A percentile compares a stretch with the other conserved stretches of the same genome.
Evolutionary conservation across 2,329 filamentous ascomycete genomes (phyloP).

Genomic region (Diaporthe sp.): DNA sequence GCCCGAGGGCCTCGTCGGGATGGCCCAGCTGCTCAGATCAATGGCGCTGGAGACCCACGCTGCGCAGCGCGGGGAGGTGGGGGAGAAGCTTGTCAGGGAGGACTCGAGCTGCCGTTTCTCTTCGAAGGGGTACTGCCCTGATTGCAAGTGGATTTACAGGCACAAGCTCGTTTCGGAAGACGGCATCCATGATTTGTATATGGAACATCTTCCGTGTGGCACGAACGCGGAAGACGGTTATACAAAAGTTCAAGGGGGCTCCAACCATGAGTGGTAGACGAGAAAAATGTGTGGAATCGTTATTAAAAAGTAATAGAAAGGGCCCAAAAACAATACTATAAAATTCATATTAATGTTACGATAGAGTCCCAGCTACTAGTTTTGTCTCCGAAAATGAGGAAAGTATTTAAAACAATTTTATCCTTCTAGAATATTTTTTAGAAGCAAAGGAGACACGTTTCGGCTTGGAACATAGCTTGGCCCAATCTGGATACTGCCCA

Average conservation of each 20-base stretch:
- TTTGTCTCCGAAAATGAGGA: too few species aligned
- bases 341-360: too few species aligned
- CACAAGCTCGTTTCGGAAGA: neutral
- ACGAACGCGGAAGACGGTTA: neutral
- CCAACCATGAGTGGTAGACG: too few species aligned
- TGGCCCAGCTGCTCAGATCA: conserved; percentile 34
- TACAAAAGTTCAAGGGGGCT: neutral
- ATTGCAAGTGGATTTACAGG: conserved; percentile 8
- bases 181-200: neutral
- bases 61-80: neutral
- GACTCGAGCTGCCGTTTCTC: neutral
- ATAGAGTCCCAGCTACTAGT: too few species aligned
- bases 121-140: conserved; percentile 7
- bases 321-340: too few species aligned
- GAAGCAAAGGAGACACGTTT: too few species aligned
- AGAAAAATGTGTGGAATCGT: neutral
- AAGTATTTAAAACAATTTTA: too few species aligned
- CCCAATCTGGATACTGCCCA: too few species aligned
- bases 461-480: too few species aligned
- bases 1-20: conserved; percentile 20
- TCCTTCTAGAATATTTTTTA: too few species aligned
- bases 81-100: neutral
- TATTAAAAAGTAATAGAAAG: too few species aligned
- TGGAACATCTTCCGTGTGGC: conserved; percentile 10
- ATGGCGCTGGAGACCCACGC: conserved; percentile 70